Evolutionary conservation across 1,284 basidiomycete genomes (phyloP).

Genomic region (Marasmius fiardii): DNA sequence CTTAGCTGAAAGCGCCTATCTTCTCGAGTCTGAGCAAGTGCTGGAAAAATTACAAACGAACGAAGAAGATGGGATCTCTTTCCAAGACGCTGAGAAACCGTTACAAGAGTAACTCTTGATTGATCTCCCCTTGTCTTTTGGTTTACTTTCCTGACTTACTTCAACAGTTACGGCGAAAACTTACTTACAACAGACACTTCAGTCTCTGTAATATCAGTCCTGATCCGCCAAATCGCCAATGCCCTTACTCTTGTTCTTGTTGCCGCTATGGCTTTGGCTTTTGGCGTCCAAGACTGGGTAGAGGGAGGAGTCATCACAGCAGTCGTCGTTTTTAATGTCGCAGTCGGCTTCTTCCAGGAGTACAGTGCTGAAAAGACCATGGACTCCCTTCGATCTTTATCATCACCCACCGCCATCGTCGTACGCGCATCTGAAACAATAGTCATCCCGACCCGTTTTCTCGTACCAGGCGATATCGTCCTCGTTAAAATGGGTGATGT

Average conservation of each 20-base stretch:
- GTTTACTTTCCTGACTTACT: constrained; percentile 14
- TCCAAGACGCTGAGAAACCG: background rate
- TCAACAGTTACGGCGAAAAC: too few relatives aligned
- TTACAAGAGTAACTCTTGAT: constrained; percentile 2
- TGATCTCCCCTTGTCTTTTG: background rate
- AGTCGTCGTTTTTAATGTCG: constrained; percentile 51
- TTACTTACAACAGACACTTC: constrained; percentile 6
- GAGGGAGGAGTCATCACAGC: constrained; percentile 64
- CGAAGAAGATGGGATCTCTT: background rate
- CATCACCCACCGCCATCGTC: constrained; percentile 59
- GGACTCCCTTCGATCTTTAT: constrained; percentile 53
- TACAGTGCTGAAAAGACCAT: constrained; percentile 56
- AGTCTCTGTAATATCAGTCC: constrained; percentile 12
- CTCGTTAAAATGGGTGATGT: constrained; percentile 53
- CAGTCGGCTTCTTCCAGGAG: constrained; percentile 51
- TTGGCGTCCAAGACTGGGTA: constrained; percentile 58
- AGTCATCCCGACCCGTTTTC: constrained; percentile 51
- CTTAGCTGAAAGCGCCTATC: background rate
- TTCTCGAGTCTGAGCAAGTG: background rate
- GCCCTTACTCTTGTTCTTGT: constrained; percentile 36
- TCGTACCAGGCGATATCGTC: constrained; percentile 59
- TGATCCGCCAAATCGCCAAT: constrained; percentile 34
- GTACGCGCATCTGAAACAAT: constrained; percentile 49
- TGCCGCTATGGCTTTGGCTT: constrained; percentile 58
- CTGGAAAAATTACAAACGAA: constrained; percentile 4